These are phyloP conservation scores for Dittrichia graveolens DNA, from an alignment of 129 eudicot species.

Conservation along the genomic window DNA sequence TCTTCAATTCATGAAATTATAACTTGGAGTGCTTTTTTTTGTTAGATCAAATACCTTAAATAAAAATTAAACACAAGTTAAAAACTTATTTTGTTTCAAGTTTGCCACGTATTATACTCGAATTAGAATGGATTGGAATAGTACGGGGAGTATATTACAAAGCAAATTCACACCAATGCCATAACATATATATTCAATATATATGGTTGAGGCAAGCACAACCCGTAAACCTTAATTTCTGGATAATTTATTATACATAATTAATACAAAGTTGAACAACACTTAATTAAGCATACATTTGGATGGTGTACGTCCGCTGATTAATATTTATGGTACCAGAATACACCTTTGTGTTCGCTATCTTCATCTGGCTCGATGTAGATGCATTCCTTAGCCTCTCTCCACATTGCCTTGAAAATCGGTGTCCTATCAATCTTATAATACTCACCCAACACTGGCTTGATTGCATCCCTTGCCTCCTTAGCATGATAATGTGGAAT, in stretches of 20 bases:
- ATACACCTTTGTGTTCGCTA: constrained; percentile 38
- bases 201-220: constrained; percentile 24
- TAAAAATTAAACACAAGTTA: no score
- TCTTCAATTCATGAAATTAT: no score
- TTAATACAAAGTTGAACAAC: constrained; percentile 6
- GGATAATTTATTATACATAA: constrained; percentile 16
- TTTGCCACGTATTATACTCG: no score
- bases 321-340: constrained; percentile 38
- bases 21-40: no score
- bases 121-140: not conserved
- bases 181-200: not conserved
- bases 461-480: constrained; percentile 51
- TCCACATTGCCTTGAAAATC: constrained; percentile 43
- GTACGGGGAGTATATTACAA: not conserved
- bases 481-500: constrained; percentile 50
- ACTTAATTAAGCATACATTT: not conserved
- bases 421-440: constrained; percentile 50
- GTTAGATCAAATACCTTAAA: no score
- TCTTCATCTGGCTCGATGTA: constrained; percentile 43
- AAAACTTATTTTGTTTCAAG: no score
- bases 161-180: not conserved
- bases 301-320: not conserved
- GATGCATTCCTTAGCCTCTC: constrained; percentile 43
- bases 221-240: constrained; percentile 16
- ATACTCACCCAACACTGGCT: constrained; percentile 41